Evolutionary conservation across 495 filamentous ascomycete species (phyloP).

Genomic region (Xylaria nigripes): DNA sequence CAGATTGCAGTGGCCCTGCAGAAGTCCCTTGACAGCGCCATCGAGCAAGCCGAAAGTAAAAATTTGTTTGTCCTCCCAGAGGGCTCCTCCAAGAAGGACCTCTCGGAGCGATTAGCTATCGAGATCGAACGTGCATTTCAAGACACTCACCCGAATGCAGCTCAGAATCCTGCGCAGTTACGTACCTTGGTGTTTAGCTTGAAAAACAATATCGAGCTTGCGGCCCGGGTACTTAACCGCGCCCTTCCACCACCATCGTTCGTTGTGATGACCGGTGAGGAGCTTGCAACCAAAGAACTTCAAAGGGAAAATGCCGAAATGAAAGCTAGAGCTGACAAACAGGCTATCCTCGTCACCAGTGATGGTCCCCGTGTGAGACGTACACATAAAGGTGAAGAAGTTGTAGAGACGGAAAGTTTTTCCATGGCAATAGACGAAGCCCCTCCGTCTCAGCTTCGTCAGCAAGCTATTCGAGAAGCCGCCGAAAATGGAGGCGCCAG

Average conservation of each 20-base stretch:
- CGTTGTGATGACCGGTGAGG: constrained; percentile 73
- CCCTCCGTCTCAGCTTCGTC: constrained; percentile 33
- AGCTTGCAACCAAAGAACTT: constrained; percentile 85
- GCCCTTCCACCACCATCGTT: constrained; percentile 62
- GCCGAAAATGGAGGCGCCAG: constrained; percentile 18
- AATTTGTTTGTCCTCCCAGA: constrained; percentile 28
- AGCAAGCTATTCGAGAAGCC: constrained; percentile 30
- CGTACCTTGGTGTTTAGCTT: constrained; percentile 67
- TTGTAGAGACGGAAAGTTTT: constrained; percentile 60
- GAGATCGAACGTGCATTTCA: constrained; percentile 61
- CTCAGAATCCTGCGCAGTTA: constrained; percentile 36
- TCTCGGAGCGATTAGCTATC: constrained; percentile 45
- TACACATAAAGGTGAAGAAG: constrained; percentile 92
- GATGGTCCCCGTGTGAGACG: constrained; percentile 75
- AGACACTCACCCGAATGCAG: constrained; percentile 35
- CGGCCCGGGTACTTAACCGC: constrained; percentile 62
- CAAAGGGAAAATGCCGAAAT: constrained; percentile 72
- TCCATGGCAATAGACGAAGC: constrained; percentile 27
- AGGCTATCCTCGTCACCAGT: constrained; percentile 76
- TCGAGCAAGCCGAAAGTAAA: constrained; percentile 38
- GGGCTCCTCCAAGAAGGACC: constrained; percentile 28
- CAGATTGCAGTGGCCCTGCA: constrained; percentile 34
- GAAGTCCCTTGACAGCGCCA: constrained; percentile 34
- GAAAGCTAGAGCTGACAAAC: constrained; percentile 64
- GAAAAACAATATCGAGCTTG: constrained; percentile 74